These are phyloP conservation scores for Umbilicus rupestris DNA, from an alignment of 164 flowering plant genomes.

Conservation along the genomic window DNA sequence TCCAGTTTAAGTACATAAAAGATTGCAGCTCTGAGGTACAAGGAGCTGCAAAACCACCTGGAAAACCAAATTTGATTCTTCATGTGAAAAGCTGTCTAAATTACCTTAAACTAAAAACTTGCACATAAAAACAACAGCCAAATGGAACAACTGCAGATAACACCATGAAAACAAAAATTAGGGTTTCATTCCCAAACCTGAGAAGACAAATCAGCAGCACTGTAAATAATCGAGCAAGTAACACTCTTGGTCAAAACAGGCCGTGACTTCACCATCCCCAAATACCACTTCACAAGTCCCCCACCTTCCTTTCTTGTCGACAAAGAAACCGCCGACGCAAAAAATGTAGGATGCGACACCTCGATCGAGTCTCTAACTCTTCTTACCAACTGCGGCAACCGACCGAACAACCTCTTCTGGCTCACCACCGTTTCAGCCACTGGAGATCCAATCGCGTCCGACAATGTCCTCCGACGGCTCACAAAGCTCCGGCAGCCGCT, in stretches of 20 bases:
- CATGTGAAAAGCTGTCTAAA: too few relatives aligned
- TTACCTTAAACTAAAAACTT: too few relatives aligned
- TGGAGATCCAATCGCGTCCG: background rate
- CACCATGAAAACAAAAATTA: background rate
- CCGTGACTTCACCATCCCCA: constrained; percentile 56
- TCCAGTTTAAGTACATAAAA: background rate
- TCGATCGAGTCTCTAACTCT: background rate
- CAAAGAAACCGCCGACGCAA: background rate
- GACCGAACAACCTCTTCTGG: background rate
- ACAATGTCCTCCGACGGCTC: background rate
- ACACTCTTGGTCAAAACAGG: constrained; percentile 73
- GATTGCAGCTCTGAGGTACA: background rate
- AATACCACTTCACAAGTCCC: constrained; percentile 65
- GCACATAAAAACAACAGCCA: too few relatives aligned
- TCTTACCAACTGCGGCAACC: constrained; percentile 1
- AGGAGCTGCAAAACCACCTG: too few relatives aligned
- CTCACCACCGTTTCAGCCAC: background rate
- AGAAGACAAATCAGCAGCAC: constrained; percentile 77
- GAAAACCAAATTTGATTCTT: too few relatives aligned
- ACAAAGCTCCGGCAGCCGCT: background rate
- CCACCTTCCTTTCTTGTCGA: background rate
- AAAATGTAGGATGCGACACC: background rate
- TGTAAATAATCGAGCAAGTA: constrained; percentile 58
- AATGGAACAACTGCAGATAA: too few relatives aligned
- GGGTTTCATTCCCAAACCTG: constrained; percentile 38